Base-by-base conservation (phyloP, 371 early-diverging fungal genomes). In the Apophysomyces sp. region DNA sequence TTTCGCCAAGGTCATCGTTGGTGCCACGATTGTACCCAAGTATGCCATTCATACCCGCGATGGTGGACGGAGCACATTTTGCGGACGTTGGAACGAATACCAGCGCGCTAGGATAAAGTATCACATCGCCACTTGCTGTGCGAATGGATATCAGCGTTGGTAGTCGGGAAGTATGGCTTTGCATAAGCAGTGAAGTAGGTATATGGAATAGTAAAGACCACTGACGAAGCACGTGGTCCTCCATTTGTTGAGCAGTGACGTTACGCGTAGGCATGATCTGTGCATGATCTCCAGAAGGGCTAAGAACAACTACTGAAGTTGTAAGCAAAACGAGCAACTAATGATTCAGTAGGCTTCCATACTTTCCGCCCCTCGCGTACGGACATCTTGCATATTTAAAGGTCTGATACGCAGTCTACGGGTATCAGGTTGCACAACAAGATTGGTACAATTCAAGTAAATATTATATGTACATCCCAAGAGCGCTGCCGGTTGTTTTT, bases 371-470 rank as follows among this genome's bases (percentile, higher is more conserved):
- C 71, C 73, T 40, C 49, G 26, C 15, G 53, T 55, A 26, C 62
- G 54, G 11, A 73, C 52, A 21, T 72, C 73, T 27, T 63, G 53
- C 5, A 30, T 11, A 6, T 62, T 56, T 9, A 74, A 57, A 8
- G 67, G 58, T 34, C 67, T 57, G 4, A 80, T 21, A 52, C 71
- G 60, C 40, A 77, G 65, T 34, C 73, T 71, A 15, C 71, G 70
- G 21, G 73, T 65, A 61, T 67, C 63, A 12, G 77, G 75, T 54
- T 76, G 80, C 54, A 80, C 72, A 2, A 80, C 64, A 5, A 80
- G 55, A 49, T 77, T 75, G 24, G 76, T 77, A 11, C 65, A 70
- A 3, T 68, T 73, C 29, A 80, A 40, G 59, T 80, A 80, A 16
- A 74, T 57, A 55, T 71, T 77, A 31, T 74, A 80, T 2, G 71